A percentile compares a stretch with the other conserved stretches of the same genome.
These are phyloP conservation scores for Stagonosporopsis rhizophila DNA, from an alignment of 2,329 filamentous ascomycete genomes.

Conservation along the genomic window DNA sequence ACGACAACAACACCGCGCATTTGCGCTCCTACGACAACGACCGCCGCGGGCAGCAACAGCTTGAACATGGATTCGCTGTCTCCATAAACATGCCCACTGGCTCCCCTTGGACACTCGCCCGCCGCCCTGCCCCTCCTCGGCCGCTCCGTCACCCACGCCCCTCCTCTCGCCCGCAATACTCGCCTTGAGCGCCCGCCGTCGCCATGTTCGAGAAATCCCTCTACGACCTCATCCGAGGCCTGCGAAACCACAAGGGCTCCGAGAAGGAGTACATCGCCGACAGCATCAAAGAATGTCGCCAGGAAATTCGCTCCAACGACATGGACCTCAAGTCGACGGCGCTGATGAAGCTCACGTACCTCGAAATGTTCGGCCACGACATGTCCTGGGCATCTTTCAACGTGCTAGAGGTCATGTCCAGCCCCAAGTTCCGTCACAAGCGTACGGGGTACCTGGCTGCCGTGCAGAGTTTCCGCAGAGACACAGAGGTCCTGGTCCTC, in stretches of 20 bases:
- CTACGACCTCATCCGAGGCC: conserved; percentile 95
- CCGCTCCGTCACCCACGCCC: conserved; percentile 1
- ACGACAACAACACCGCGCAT: conserved; percentile 14
- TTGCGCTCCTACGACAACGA: neutral
- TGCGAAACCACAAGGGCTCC: conserved; percentile 93
- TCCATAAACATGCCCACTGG: conserved; percentile 46
- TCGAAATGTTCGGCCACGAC: conserved; percentile 99
- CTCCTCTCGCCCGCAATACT: neutral
- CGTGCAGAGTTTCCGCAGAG: conserved; percentile 92
- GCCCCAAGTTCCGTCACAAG: conserved; percentile 92
- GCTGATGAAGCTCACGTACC: conserved; percentile 91
- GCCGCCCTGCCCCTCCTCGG: conserved; percentile 17
- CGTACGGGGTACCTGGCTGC: conserved; percentile 93
- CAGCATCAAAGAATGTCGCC: conserved; percentile 91
- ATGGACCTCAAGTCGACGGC: conserved; percentile 98
- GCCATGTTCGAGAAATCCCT: conserved; percentile 97
- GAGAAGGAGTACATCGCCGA: conserved; percentile 96
- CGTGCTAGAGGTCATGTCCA: conserved; percentile 98
- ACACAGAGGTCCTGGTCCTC: conserved; percentile 97
- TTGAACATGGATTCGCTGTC: conserved; percentile 7
- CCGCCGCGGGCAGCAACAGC: neutral
- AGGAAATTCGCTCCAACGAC: conserved; percentile 90
- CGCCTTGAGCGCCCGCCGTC: conserved; percentile 17
- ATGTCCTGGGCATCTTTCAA: conserved; percentile 99
- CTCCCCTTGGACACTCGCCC: conserved; percentile 27